These are phyloP conservation scores for Coniochaeta ligniaria DNA, from an alignment of 2,329 filamentous ascomycete species.

Conservation along the genomic window DNA sequence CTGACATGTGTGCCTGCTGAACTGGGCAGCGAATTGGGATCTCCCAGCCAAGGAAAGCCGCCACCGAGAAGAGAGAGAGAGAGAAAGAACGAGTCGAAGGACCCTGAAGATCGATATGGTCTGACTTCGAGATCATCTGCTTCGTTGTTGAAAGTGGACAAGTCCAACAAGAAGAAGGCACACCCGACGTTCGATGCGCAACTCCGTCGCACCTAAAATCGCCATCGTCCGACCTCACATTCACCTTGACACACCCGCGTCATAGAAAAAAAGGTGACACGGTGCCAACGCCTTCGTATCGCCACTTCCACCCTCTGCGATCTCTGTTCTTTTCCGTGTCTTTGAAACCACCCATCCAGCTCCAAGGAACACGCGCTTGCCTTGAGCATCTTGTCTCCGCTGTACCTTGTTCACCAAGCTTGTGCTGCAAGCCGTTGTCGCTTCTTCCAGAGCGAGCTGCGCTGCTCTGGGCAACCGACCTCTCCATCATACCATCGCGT, in stretches of 20 bases:
- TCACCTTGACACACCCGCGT: not conserved
- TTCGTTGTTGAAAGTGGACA: not conserved
- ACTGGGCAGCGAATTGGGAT: not conserved
- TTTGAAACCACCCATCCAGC: not conserved
- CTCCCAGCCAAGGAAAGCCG: not conserved
- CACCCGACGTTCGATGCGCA: not conserved
- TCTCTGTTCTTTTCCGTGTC: not conserved
- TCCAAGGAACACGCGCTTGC: not conserved
- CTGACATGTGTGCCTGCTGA: constrained; percentile 1
- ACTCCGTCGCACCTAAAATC: not conserved
- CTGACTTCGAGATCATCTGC: not conserved
- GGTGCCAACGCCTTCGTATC: not conserved
- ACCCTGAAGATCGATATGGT: constrained; percentile 1
- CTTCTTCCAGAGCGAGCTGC: not conserved
- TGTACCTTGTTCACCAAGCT: not conserved
- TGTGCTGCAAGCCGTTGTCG: not conserved
- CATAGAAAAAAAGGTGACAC: not conserved
- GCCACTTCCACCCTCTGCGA: not conserved
- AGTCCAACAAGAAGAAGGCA: not conserved
- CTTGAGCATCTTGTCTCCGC: not conserved
- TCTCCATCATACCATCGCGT: not conserved
- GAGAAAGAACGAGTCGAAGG: not conserved
- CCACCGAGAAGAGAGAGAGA: not conserved
- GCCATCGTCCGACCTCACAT: not conserved
- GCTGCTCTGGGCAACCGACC: not conserved